Base-by-base conservation (phyloP, 169 alveolate genomes). In the Eimeria acervulina region DNA sequence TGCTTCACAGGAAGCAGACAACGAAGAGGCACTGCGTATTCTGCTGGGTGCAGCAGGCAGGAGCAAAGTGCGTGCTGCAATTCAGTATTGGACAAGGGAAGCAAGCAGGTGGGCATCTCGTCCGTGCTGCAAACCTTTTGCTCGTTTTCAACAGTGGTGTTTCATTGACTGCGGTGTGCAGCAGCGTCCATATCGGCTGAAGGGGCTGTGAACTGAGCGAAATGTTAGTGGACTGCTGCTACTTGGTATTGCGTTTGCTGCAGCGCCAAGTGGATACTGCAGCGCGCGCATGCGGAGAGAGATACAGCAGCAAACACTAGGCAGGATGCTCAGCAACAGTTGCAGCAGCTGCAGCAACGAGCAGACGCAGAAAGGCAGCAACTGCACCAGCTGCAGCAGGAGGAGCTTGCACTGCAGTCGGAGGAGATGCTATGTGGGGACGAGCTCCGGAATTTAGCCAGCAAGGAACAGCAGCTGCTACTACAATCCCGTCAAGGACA, bases 261-360 rank as follows among this genome's bases (percentile, higher is more conserved):
- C 90, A 81, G 90, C 66, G 90, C 90, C 72, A 81, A 47, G 90
- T 81, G 90, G 90, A 81, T 81, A 47, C 70, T 81, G 28, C 90
- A 52, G 74, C 66, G 66, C 26, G 90, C 90, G 21, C 90, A 81
- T 81, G 72, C 90, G n/a, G 90, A 81, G 61, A 81, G 90, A 81
- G 90, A 81, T 47, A 19, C n/a, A 33, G 90, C 90, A 51, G 90
- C 90, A 52, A 44, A 31, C 42, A 51, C 12, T 38, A 81, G 90
- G 90, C 90, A 81, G 47, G 51, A 81, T 19, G 63, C 90, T 31
- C 90, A 81, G 72, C 72, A n/a, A 52, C 40, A 28, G 90, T 28
- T 81, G 90, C 90, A 81, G 68, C 74, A 51, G 52, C 90, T 81
- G 72, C 90, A 52, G 90, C 90, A 47, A n/a, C 72, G 38, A 33